phyloP scores from a whole-genome alignment of 768 basidiomycete genomes.

The Suillus occidentalis region DNA sequence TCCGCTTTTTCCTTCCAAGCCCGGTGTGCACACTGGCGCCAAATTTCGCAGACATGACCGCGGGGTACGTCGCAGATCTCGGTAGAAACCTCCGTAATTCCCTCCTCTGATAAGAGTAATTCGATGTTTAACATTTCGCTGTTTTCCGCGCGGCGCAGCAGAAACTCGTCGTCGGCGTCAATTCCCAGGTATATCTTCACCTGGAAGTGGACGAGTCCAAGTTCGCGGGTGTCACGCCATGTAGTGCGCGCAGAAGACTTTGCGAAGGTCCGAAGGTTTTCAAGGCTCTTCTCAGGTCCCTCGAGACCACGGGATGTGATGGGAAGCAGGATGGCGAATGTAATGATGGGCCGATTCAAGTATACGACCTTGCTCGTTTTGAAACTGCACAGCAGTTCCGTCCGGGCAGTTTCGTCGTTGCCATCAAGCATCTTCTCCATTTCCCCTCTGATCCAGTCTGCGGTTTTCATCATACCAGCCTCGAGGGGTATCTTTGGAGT shows the following conservation, averaged over 20 bases:
- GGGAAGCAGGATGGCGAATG: slow-evolving; percentile 56
- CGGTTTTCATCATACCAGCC: slow-evolving; percentile 49
- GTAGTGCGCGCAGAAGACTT: slow-evolving; percentile 47
- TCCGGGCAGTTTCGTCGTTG: slow-evolving; percentile 11
- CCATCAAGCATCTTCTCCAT: slow-evolving; percentile 26
- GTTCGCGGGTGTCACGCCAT: slow-evolving; percentile 37
- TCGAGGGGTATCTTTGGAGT: slow-evolving; percentile 39
- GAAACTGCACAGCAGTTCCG: slow-evolving; percentile 22
- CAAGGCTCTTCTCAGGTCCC: slow-evolving; percentile 39
- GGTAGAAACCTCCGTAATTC: slow-evolving; percentile 38
- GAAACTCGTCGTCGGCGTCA: slow-evolving; percentile 47
- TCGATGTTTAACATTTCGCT: slow-evolving; percentile 27
- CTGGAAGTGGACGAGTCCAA: slow-evolving; percentile 33
- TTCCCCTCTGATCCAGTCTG: slow-evolving; percentile 46
- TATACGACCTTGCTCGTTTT: slow-evolving; percentile 40
- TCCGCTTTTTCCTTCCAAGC: slow-evolving; percentile 51
- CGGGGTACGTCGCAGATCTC: slow-evolving; percentile 39
- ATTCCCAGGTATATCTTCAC: slow-evolving; percentile 53
- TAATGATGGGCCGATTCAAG: slow-evolving; percentile 34
- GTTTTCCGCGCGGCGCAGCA: slow-evolving; percentile 25
- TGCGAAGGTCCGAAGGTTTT: slow-evolving; percentile 43
- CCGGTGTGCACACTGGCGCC: slow-evolving; percentile 47
- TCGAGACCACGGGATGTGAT: slow-evolving; percentile 50
- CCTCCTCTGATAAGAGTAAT: slow-evolving; percentile 35
- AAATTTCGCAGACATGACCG: slow-evolving; percentile 53